Evolutionary conservation across 495 filamentous ascomycete genomes (phyloP), one percentile per base, ranked within the genome.

Genomic region (Aspergillus ostianus): DNA sequence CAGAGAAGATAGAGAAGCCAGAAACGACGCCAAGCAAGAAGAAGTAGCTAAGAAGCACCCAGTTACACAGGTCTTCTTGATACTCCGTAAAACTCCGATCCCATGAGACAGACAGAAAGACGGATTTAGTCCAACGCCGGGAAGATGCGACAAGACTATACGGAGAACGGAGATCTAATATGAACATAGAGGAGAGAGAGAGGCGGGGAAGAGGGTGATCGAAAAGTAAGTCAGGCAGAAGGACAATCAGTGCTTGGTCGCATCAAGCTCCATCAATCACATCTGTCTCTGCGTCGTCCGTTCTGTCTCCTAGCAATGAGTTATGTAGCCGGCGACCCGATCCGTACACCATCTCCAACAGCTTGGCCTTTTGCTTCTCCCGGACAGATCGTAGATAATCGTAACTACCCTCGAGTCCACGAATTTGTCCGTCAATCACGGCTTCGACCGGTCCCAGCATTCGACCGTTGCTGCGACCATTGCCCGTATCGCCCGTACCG

Each of bases 311-410:
- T n/a, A 77, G 57, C 53, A 76, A 63, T 0, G 75, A 60, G 21
- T 60, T 59, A 13, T 65, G 67, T 8, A 68, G 3, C 53, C 66
- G 72, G 52, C 77, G 73, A 23, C 81, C 82, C 15, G 82, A 77
- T 1, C 88, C 89, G 73, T 89, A 93, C 2, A 92, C 71, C 75
- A 87, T 82, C 77, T 93, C 89, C 84, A 96, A 83, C 63, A 93
- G 73, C 75, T 88, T 92, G 29, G 84, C 80, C 77, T 92, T 95
- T 77, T 96, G 92, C 57, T 80, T 81, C 66, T 88, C 83, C 54
- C 92, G 80, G 19, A 92, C 83, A 6, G 78, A 80, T 51, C 86
- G 86, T 5, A 97, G 77, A 67, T 93, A 88, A 19, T 83, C 79
- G 55, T 91, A 90, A 9, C 88, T 91, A 20, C 87, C 86, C 56